Conservation (phyloP, 495 filamentous ascomycete species). For the Immersiella caudata region DNA sequence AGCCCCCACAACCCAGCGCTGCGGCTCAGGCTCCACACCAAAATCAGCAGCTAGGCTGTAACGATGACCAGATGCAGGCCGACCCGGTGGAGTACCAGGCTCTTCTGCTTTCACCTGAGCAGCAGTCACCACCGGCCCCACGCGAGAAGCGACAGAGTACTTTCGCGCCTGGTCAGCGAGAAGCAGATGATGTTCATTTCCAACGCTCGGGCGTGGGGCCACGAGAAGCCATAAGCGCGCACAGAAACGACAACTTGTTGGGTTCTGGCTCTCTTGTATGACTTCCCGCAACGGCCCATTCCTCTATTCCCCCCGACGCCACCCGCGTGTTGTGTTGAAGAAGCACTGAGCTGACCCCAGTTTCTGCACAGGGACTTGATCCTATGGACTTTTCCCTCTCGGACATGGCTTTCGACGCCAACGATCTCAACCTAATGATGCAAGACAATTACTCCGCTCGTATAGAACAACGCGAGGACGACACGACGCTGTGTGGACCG, state of each 20-base stretch:
- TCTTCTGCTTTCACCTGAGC: background rate
- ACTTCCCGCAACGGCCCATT: too few relatives aligned
- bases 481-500: constrained; percentile 11
- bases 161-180: background rate
- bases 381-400: constrained; percentile 15
- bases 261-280: background rate
- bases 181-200: constrained; percentile 3
- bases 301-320: too few relatives aligned
- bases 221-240: background rate
- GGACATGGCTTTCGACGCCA: constrained; percentile 15
- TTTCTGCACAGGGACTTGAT: constrained; percentile 9
- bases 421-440: constrained; percentile 7
- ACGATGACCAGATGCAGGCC: background rate
- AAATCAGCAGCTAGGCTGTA: background rate
- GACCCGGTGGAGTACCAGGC: background rate
- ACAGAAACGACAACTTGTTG: constrained; percentile 5
- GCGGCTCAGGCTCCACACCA: too few relatives aligned
- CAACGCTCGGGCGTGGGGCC: background rate
- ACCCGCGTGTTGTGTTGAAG: too few relatives aligned
- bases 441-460: background rate
- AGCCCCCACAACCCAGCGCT: too few relatives aligned
- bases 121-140: background rate
- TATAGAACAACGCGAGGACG: background rate
- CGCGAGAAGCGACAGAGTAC: constrained; percentile 1
- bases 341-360: too few relatives aligned